These are phyloP conservation scores for Friedmanniomyces simplex DNA, from an alignment of 495 filamentous ascomycete species.

Conservation along the genomic window DNA sequence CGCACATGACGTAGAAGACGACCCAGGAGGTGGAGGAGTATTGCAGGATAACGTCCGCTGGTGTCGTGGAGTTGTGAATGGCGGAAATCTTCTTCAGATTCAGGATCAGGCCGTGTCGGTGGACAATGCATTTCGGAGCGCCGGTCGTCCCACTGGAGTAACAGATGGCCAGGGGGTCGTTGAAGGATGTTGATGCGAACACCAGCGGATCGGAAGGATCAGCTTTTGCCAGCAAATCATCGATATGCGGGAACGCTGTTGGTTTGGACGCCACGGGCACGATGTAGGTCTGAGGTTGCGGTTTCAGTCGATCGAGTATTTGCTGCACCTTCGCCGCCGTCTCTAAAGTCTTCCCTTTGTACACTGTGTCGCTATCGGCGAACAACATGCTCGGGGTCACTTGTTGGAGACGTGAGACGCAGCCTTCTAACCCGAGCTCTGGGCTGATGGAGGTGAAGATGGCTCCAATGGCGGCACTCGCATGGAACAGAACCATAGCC, in stretches of 20 bases:
- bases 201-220: conserved; percentile 32
- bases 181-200: conserved; percentile 53
- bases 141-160: conserved; percentile 68
- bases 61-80: conserved; percentile 39
- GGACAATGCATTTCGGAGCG: conserved; percentile 66
- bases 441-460: conserved; percentile 65
- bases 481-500: conserved; percentile 56
- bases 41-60: conserved; percentile 20
- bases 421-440: conserved; percentile 47
- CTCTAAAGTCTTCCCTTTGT: conserved; percentile 66
- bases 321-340: conserved; percentile 58
- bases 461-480: conserved; percentile 54
- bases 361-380: conserved; percentile 66
- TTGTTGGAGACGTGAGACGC: conserved; percentile 62
- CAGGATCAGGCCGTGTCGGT: conserved; percentile 57
- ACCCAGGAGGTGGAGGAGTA: conserved; percentile 59
- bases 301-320: conserved; percentile 49
- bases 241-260: conserved; percentile 41
- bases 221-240: conserved; percentile 42
- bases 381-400: conserved; percentile 63
- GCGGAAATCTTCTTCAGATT: conserved; percentile 47
- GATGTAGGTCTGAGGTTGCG: conserved; percentile 49
- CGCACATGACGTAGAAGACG: conserved; percentile 59
- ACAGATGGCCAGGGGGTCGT: conserved; percentile 59
- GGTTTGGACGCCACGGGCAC: conserved; percentile 53